Evolutionary conservation across 495 filamentous ascomycete genomes (phyloP).

Genomic region (Daldinia vernicosa): DNA sequence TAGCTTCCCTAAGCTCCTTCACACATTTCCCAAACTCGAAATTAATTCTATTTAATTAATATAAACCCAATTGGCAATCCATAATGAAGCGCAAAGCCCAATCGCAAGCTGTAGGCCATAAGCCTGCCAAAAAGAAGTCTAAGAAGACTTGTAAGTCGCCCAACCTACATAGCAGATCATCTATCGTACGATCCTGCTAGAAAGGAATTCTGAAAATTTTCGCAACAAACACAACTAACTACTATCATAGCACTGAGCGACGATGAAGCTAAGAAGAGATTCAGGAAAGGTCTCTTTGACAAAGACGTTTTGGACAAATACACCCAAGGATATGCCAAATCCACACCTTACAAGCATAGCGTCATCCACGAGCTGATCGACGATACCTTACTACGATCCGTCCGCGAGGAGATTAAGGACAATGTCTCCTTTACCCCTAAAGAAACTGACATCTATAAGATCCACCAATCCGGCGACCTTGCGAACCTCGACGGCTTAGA

Average conservation of each 20-base stretch:
- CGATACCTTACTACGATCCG: slow-evolving; percentile 79
- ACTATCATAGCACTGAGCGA: slow-evolving; percentile 50
- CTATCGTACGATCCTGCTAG: slow-evolving; percentile 34
- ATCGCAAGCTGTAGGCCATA: slow-evolving; percentile 46
- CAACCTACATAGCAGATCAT: slow-evolving; percentile 8
- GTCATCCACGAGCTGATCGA: slow-evolving; percentile 85
- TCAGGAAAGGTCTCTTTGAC: slow-evolving; percentile 82
- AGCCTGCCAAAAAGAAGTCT: slow-evolving; percentile 54
- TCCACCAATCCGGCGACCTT: slow-evolving; percentile 97
- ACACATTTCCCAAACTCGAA: neutral
- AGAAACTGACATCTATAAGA: slow-evolving; percentile 99
- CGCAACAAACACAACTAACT: slow-evolving; percentile 25
- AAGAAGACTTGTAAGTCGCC: slow-evolving; percentile 55
- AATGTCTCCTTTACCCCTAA: slow-evolving; percentile 96
- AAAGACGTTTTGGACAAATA: slow-evolving; percentile 71
- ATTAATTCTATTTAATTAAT: neutral
- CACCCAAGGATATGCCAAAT: slow-evolving; percentile 72
- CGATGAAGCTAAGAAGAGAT: slow-evolving; percentile 62
- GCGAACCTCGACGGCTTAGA: slow-evolving; percentile 96
- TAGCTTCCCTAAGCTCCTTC: neutral
- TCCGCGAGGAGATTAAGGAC: slow-evolving; percentile 86
- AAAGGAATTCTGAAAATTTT: neutral
- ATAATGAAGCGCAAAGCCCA: slow-evolving; percentile 62
- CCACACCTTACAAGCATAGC: slow-evolving; percentile 87
- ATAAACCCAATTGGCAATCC: slow-evolving; percentile 40